These are phyloP conservation scores for Psilocybe azurescens DNA, from an alignment of 768 basidiomycete species.

Conservation along the genomic window DNA sequence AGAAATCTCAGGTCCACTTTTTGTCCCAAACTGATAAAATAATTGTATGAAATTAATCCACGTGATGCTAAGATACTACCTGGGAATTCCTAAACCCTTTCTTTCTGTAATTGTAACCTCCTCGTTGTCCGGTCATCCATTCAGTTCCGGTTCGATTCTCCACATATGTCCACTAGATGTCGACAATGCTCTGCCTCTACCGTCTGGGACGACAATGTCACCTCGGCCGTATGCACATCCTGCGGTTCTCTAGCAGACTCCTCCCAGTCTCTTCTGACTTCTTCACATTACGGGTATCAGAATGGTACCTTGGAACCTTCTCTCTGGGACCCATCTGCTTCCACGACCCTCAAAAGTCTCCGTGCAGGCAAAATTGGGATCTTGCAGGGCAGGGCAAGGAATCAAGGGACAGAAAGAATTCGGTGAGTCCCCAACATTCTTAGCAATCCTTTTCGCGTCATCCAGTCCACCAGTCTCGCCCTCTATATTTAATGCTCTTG, in stretches of 20 bases:
- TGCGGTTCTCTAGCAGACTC: conserved; percentile 78
- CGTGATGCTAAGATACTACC: neutral
- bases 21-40: conserved; percentile 6
- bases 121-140: conserved; percentile 2
- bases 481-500: conserved; percentile 18
- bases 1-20: conserved; percentile 9
- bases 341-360: conserved; percentile 52
- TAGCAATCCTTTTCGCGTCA: conserved; percentile 19
- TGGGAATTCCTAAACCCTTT: neutral
- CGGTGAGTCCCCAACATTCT: conserved; percentile 43
- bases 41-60: neutral
- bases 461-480: conserved; percentile 17
- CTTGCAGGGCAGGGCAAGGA: conserved; percentile 72
- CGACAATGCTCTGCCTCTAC: conserved; percentile 57
- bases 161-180: conserved; percentile 46
- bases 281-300: conserved; percentile 37
- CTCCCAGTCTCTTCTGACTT: conserved; percentile 61
- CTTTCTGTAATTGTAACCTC: neutral
- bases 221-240: conserved; percentile 66
- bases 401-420: conserved; percentile 66
- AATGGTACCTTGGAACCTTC: conserved; percentile 35
- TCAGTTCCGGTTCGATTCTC: conserved; percentile 8
- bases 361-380: conserved; percentile 60
- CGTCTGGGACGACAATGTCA: conserved; percentile 60
- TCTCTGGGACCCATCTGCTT: conserved; percentile 35